phyloP scores from a whole-genome alignment of 371 early-diverging fungal species.

The Apophysomyces variabilis region DNA sequence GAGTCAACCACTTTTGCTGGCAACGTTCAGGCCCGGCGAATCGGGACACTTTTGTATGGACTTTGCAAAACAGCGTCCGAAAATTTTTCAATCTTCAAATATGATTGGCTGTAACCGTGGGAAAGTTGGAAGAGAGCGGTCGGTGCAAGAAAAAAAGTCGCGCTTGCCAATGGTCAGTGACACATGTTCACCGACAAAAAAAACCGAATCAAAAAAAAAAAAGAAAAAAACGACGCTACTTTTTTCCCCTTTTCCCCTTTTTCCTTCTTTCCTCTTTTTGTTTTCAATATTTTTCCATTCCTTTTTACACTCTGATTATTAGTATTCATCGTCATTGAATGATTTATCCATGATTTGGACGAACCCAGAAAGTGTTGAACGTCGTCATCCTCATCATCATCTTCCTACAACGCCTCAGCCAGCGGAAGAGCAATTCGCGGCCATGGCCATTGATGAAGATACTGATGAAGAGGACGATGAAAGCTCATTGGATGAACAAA shows the following conservation, averaged over 20 bases:
- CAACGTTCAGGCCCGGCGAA: background rate
- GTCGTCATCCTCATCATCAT: background rate
- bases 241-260: constrained; percentile 17
- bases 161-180: constrained; percentile 17
- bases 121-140: constrained; percentile 25
- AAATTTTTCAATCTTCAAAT: constrained; percentile 25
- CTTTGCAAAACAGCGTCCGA: constrained; percentile 14
- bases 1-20: background rate
- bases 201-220: constrained; percentile 15
- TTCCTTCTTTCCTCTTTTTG: constrained; percentile 5
- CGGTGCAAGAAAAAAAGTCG: constrained; percentile 17
- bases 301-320: background rate
- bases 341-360: constrained; percentile 12
- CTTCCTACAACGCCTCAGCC: constrained; percentile 1
- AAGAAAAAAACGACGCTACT: constrained; percentile 8
- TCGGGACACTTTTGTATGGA: background rate
- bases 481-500: constrained; percentile 6
- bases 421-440: background rate
- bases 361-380: background rate
- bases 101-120: constrained; percentile 40
- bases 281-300: constrained; percentile 5
- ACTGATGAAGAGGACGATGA: constrained; percentile 16
- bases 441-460: constrained; percentile 17
- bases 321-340: constrained; percentile 5
- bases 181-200: background rate